phyloP scores from a whole-genome alignment of 768 basidiomycete genomes.

The Rhizopogon rudus region DNA sequence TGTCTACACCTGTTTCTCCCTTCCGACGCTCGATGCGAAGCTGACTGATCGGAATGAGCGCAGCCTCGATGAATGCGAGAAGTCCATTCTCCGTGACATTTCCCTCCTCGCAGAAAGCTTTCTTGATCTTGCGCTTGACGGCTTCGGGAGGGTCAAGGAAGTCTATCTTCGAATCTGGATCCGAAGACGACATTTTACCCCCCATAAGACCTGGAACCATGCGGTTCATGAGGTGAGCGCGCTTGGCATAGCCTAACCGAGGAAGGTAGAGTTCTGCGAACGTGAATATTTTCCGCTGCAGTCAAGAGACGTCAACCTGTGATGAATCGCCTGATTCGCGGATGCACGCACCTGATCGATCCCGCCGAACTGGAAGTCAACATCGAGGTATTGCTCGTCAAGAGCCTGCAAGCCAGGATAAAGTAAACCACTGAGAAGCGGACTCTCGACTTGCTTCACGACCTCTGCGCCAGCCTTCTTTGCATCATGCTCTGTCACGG shows the following conservation, averaged over 20 bases:
- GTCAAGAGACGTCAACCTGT: not conserved
- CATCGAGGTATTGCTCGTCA: conserved; percentile 93
- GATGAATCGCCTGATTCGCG: not conserved
- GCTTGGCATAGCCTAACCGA: conserved; percentile 85
- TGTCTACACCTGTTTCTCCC: conserved; percentile 39
- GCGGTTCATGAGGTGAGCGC: conserved; percentile 95
- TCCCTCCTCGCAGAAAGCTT: conserved; percentile 93
- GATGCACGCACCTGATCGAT: conserved; percentile 77
- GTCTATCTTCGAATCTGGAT: conserved; percentile 97
- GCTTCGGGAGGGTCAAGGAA: conserved; percentile 85
- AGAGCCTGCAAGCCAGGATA: conserved; percentile 97
- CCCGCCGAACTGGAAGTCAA: conserved; percentile 98
- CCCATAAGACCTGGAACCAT: conserved; percentile 96
- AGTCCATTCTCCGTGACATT: conserved; percentile 86
- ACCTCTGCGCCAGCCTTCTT: conserved; percentile 99
- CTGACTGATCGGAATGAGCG: conserved; percentile 83
- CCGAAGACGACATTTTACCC: conserved; percentile 98
- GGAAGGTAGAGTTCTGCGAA: conserved; percentile 97
- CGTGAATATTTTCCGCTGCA: conserved; percentile 96
- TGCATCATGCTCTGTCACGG: conserved; percentile 92
- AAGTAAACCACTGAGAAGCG: conserved; percentile 83
- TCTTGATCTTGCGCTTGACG: conserved; percentile 85
- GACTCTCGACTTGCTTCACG: conserved; percentile 94
- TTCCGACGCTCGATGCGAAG: conserved; percentile 57
- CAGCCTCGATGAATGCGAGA: conserved; percentile 77